Base-by-base conservation (phyloP, 495 filamentous ascomycete genomes). In the Xylaria curta region DNA sequence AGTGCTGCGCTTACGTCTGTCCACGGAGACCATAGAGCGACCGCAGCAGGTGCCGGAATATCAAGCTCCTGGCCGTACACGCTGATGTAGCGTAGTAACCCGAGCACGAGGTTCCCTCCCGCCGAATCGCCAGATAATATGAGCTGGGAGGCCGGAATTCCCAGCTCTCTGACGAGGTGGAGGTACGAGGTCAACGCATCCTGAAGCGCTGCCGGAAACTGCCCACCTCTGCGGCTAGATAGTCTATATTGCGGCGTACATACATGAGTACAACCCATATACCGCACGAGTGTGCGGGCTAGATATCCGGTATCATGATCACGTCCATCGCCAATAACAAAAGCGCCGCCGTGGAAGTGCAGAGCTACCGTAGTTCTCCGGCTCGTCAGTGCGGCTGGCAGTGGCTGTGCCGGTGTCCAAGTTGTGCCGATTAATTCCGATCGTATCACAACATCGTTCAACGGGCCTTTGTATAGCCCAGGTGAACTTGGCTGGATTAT, bases 301-400 rank as follows among this genome's bases (percentile, higher is more conserved):
- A 79, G 60, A 47, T 75, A 81, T 6, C 79, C 81, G 15, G 78
- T 69, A 49, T 77, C 79, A 36, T 72, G 68, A 33, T 76, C 76
- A 6, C 79, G 64, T 26, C 78, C 78, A 72, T 82, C 75, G 68
- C 78, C 71, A 46, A 83, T 46, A 26, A 87, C 80, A 66, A 77
- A 87, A n/a, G 79, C 83, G 26, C 86, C 86, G 42, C 85, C 84
- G 69, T 87, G 85, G 62, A 87, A 64, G 47, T 70, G 68, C 46
- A 66, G 69, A 3, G 28, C 51, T 15, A 71, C 40, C 38, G 69
- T 66, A 12, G 26, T 46, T 24, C 58, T 66, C 46, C 21, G 69
- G 38, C 49, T 59, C 46, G 4, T 21, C 15, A 26, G 15, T 6
- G 33, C 46, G 9, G 49, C 60, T 10, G 33, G 8, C 6, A 33